A percentile compares a stretch with the other conserved stretches of the same genome.
These are phyloP conservation scores for Colletotrichum sansevieriae DNA, from an alignment of 2,329 filamentous ascomycete species.

Conservation along the genomic window DNA sequence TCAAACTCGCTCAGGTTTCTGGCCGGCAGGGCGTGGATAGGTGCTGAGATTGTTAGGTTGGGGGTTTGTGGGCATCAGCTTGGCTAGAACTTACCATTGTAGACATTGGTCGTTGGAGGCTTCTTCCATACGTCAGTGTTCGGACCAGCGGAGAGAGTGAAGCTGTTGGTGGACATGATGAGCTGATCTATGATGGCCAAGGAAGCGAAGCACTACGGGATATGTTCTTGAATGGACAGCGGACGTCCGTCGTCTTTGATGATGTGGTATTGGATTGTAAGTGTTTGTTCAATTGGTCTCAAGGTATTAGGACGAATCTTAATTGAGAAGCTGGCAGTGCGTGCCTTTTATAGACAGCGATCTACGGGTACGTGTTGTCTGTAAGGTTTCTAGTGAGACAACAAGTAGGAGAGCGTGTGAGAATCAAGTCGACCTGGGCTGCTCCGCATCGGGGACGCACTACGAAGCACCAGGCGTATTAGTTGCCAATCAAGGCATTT, in stretches of 20 bases:
- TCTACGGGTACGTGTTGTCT: not conserved
- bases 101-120: slow-evolving; percentile 70
- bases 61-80: not conserved
- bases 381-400: not conserved
- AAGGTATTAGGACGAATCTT: not conserved
- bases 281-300: not conserved
- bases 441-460: slow-evolving; percentile 27
- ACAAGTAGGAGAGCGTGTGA: slow-evolving; percentile 2
- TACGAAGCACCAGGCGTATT: slow-evolving; percentile 11
- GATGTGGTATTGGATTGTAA: not conserved
- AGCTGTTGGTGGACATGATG: slow-evolving; percentile 46
- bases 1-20: slow-evolving; percentile 69
- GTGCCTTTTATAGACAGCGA: no score
- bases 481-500: slow-evolving; percentile 6
- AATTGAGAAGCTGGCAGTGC: not conserved
- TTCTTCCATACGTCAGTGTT: slow-evolving; percentile 85
- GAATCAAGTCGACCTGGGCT: slow-evolving; percentile 13
- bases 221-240: no score
- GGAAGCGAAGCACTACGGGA: no score
- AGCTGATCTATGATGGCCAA: no score
- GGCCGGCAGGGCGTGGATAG: slow-evolving; percentile 52
- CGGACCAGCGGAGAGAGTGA: slow-evolving; percentile 68
- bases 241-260: not conserved
- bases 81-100: slow-evolving; percentile 63
- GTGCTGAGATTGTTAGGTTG: slow-evolving; percentile 39